Evolutionary conservation across 1,284 basidiomycete species (phyloP).

Genomic region (Ceratobasidium papillatum): DNA sequence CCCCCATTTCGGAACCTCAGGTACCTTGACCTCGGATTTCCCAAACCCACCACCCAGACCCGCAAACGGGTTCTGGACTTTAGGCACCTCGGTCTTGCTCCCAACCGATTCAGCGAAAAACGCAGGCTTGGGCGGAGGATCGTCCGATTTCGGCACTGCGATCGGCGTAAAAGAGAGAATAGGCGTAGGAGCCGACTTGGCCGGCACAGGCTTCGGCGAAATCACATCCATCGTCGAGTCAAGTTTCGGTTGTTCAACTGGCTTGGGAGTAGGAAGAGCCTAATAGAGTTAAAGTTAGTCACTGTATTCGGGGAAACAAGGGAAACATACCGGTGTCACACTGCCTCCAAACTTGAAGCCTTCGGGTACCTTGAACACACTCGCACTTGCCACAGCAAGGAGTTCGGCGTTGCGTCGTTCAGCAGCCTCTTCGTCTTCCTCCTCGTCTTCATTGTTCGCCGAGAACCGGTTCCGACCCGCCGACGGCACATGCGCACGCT

Average conservation of each 20-base stretch:
- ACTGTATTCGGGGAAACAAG: not conserved
- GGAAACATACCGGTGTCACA: constrained; percentile 10
- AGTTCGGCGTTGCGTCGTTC: constrained; percentile 53
- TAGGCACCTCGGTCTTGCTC: constrained; percentile 4
- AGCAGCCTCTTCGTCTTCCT: constrained; percentile 63
- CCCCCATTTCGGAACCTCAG: constrained; percentile 28
- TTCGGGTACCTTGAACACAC: constrained; percentile 66
- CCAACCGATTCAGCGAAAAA: constrained; percentile 5
- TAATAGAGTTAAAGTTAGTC: not conserved
- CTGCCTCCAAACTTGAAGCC: constrained; percentile 64
- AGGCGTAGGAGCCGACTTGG: not conserved
- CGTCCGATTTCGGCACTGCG: not conserved
- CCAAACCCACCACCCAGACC: constrained; percentile 6
- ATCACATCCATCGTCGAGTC: constrained; percentile 17
- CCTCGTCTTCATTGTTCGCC: constrained; percentile 56
- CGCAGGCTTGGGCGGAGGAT: constrained; percentile 6
- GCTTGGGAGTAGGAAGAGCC: constrained; percentile 21
- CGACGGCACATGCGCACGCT: constrained; percentile 28
- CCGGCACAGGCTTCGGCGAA: constrained; percentile 14
- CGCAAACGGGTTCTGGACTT: constrained; percentile 32
- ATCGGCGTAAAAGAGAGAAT: constrained; percentile 29
- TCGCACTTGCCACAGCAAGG: constrained; percentile 59
- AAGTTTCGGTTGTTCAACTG: not conserved
- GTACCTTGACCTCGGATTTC: constrained; percentile 35
- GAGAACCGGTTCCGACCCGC: constrained; percentile 35